Percentiles rank a stretch among this genome's conserved stretches.
phyloP scores from a whole-genome alignment of 345 rosid species.

The Anastatica hierochuntica region DNA sequence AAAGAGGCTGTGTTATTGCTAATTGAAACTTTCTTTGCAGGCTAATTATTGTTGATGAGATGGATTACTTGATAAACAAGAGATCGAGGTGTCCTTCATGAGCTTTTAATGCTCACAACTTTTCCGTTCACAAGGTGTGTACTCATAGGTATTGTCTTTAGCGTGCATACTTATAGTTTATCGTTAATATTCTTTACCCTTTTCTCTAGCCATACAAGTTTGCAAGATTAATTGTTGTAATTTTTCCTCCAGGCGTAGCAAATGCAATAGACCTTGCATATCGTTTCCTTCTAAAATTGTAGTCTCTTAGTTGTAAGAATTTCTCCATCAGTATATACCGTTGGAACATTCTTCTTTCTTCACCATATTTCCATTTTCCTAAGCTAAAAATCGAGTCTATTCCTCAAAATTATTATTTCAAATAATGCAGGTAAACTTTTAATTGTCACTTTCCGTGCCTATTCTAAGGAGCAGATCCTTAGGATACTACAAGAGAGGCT shows the following conservation, averaged over 20 bases:
- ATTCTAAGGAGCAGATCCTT: constrained; percentile 67
- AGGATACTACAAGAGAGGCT: constrained; percentile 72
- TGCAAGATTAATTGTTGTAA: too few species aligned
- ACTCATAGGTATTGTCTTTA: constrained; percentile 55
- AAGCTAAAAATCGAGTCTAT: background rate
- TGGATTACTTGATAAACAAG: constrained; percentile 79
- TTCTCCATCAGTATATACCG: background rate
- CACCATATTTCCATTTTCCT: too few species aligned
- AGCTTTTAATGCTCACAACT: constrained; percentile 87
- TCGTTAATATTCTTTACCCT: too few species aligned
- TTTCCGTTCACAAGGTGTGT: constrained; percentile 65
- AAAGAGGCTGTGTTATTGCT: background rate
- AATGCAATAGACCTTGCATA: constrained; percentile 84
- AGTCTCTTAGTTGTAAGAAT: constrained; percentile 56
- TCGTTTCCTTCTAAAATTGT: constrained; percentile 76
- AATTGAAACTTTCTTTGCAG: constrained; percentile 28
- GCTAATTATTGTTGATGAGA: constrained; percentile 71
- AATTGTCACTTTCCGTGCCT: constrained; percentile 65
- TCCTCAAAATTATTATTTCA: background rate
- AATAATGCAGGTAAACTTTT: constrained; percentile 57
- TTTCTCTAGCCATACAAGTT: too few species aligned
- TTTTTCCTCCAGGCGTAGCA: constrained; percentile 73
- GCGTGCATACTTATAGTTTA: too few species aligned
- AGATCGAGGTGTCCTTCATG: constrained; percentile 73
- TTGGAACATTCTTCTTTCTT: background rate